These are phyloP conservation scores for Gynostemma pentaphyllum DNA, from an alignment of 306 rosid genomes.

Conservation along the genomic window DNA sequence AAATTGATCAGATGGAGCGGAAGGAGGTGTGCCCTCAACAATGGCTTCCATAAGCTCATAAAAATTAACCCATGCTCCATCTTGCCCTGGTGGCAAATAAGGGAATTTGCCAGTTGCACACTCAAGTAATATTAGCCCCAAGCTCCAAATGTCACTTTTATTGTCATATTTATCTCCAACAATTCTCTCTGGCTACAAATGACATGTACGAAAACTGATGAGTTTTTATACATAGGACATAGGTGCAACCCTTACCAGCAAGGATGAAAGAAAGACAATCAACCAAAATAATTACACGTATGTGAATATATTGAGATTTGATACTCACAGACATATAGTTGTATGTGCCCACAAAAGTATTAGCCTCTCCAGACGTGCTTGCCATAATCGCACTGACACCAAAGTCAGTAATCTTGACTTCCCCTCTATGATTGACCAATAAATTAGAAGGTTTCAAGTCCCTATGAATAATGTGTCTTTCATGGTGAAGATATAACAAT, in stretches of 20 bases:
- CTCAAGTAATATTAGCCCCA: conserved; percentile 83
- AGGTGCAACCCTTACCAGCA: neutral
- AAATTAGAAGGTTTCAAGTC: conserved; percentile 91
- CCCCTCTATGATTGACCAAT: conserved; percentile 82
- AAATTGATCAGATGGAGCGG: conserved; percentile 74
- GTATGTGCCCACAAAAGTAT: conserved; percentile 85
- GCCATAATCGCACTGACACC: conserved; percentile 96
- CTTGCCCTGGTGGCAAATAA: conserved; percentile 67
- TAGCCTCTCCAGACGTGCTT: conserved; percentile 87
- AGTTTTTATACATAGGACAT: neutral
- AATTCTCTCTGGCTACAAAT: conserved; percentile 92
- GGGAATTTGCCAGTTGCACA: conserved; percentile 88
- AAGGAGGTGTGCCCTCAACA: conserved; percentile 73
- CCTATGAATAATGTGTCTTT: conserved; percentile 83
- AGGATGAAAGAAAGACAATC: neutral
- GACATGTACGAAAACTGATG: neutral
- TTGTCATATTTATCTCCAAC: conserved; percentile 52
- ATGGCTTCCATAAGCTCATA: conserved; percentile 87
- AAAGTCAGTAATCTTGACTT: conserved; percentile 95
- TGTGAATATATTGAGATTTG: neutral
- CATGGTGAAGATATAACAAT: conserved; percentile 84
- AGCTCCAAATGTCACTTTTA: conserved; percentile 98
- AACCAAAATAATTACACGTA: neutral
- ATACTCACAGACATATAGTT: conserved; percentile 98
- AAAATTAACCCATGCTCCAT: conserved; percentile 57